Percentiles rank a stretch among this genome's conserved stretches.
phyloP scores from a whole-genome alignment of 2,329 filamentous ascomycete species.

The Alternaria postmessia region DNA sequence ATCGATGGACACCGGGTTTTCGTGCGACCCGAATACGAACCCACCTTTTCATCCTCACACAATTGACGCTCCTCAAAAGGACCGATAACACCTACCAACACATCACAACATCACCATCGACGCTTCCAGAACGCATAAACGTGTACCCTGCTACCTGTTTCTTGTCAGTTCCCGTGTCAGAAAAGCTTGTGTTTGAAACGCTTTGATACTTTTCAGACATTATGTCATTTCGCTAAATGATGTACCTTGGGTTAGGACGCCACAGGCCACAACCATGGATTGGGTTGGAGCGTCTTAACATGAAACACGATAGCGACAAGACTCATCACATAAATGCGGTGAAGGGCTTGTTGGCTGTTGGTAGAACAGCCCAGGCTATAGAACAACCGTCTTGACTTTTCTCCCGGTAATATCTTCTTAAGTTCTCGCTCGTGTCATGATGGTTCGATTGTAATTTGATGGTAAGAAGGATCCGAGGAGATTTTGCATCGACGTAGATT shows the following conservation, averaged over 20 bases:
- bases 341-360: neutral
- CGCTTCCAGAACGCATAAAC: slow-evolving; percentile 4
- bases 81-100: neutral
- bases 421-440: neutral
- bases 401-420: neutral
- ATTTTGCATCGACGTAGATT: neutral
- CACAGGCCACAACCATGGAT: neutral
- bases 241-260: neutral
- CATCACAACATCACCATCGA: neutral
- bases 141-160: slow-evolving; percentile 1
- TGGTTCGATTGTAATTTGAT: neutral
- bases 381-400: neutral
- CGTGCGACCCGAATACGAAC: neutral
- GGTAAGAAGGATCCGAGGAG: neutral
- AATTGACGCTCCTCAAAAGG: neutral
- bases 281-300: neutral
- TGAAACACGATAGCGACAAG: neutral
- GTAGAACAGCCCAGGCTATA: neutral
- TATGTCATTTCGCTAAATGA: neutral
- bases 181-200: slow-evolving; percentile 5
- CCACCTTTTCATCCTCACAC: neutral
- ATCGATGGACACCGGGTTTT: neutral
- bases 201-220: neutral
- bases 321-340: neutral
- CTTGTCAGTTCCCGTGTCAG: neutral